A percentile compares a stretch with the other conserved stretches of the same genome.
Evolutionary conservation across 768 basidiomycete species (phyloP).

Genomic region (Russula earlei): DNA sequence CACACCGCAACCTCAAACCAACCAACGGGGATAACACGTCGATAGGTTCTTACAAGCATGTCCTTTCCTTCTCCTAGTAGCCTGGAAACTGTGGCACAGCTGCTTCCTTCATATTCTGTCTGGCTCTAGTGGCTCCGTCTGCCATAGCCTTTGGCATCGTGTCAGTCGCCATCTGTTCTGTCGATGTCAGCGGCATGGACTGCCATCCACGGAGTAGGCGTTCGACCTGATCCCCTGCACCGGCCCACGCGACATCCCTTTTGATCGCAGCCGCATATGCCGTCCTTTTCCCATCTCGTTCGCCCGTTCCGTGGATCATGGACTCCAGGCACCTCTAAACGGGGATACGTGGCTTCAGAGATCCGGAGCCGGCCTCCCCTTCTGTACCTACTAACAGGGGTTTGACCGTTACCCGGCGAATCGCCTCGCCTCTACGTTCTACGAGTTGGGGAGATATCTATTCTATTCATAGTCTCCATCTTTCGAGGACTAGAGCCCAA

Average conservation of each 20-base stretch:
- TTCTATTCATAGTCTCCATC: not conserved
- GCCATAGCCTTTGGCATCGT: not conserved
- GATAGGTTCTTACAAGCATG: not conserved
- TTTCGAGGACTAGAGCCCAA: not conserved
- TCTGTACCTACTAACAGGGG: not conserved
- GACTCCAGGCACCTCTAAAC: constrained; percentile 4
- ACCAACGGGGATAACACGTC: constrained; percentile 1
- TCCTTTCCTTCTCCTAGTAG: not conserved
- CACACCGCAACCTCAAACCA: not conserved
- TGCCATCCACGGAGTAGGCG: not conserved
- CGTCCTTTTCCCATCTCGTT: not conserved
- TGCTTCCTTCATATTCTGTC: not conserved
- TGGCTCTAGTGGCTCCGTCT: not conserved
- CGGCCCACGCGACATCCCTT: not conserved
- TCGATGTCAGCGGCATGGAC: not conserved
- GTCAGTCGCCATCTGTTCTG: not conserved
- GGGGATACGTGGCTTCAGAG: not conserved
- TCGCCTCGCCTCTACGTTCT: not conserved
- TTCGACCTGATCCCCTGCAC: not conserved
- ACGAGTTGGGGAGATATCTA: not conserved
- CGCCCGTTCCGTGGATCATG: constrained; percentile 10
- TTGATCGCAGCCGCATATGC: constrained; percentile 2
- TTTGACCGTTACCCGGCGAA: not conserved
- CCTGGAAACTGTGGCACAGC: not conserved
- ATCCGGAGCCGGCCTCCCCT: not conserved